Conservation (phyloP, 2,329 filamentous ascomycete genomes). For the Chaetomium sp. region DNA sequence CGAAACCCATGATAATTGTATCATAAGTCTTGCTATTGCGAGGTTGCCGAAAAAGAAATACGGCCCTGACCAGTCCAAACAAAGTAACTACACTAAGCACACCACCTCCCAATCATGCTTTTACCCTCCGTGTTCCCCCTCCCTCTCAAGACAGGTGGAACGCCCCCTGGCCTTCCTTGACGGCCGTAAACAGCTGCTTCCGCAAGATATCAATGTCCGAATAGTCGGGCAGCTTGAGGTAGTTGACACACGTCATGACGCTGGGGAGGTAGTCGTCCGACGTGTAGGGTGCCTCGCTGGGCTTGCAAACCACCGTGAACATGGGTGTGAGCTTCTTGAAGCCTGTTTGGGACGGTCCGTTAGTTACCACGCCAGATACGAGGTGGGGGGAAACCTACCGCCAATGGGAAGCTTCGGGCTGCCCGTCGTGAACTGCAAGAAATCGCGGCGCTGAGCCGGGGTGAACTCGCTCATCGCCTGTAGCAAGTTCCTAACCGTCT, state of each 20-base stretch:
- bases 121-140: neutral
- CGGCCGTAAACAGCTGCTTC: constrained; percentile 78
- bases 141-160: constrained; percentile 86
- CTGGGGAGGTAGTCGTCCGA: constrained; percentile 98
- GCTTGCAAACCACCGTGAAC: constrained; percentile 99
- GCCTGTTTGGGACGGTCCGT: constrained; percentile 54
- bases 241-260: constrained; percentile 99
- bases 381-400: constrained; percentile 56
- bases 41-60: neutral
- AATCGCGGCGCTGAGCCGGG: constrained; percentile 77
- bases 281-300: constrained; percentile 89
- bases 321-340: constrained; percentile 97
- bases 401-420: constrained; percentile 98
- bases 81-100: neutral
- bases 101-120: neutral
- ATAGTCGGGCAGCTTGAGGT: constrained; percentile 96
- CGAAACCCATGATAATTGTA: neutral
- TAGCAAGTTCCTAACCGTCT: constrained; percentile 87
- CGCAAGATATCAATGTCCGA: constrained; percentile 74
- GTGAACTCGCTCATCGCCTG: constrained; percentile 91
- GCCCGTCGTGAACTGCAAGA: constrained; percentile 95
- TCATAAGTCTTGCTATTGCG: neutral
- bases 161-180: constrained; percentile 93
- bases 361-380: neutral
- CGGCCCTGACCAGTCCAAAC: neutral